phyloP scores from a whole-genome alignment of 495 filamentous ascomycete species.

The Immersiella caudata region DNA sequence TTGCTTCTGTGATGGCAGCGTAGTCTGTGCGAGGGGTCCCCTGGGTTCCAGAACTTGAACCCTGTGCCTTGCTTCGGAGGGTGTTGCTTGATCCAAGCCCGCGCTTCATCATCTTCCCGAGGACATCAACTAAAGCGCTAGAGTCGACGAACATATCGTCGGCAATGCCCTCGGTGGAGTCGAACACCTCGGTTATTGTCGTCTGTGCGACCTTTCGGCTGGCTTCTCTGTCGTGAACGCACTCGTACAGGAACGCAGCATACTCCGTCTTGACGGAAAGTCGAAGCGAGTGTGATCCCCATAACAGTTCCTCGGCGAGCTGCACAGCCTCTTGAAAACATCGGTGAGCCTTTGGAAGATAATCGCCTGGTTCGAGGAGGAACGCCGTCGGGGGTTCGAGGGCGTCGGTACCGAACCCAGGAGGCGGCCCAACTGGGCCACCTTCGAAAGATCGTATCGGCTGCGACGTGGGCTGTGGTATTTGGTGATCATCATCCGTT shows the following conservation, averaged over 20 bases:
- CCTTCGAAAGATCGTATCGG: constrained; percentile 51
- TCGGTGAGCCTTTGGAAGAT: constrained; percentile 75
- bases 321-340: constrained; percentile 78
- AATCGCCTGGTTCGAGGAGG: constrained; percentile 78
- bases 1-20: constrained; percentile 6
- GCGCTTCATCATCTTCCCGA: constrained; percentile 79
- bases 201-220: constrained; percentile 76
- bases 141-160: constrained; percentile 85
- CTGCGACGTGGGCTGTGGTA: constrained; percentile 38
- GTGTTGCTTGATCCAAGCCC: constrained; percentile 49
- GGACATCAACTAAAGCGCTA: constrained; percentile 70
- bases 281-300: constrained; percentile 86
- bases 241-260: constrained; percentile 94
- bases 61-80: constrained; percentile 32
- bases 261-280: constrained; percentile 92
- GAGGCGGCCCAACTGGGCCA: constrained; percentile 53
- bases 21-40: constrained; percentile 29
- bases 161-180: constrained; percentile 85
- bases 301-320: constrained; percentile 73
- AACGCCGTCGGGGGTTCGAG: constrained; percentile 63
- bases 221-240: constrained; percentile 75
- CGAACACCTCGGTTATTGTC: constrained; percentile 89
- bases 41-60: constrained; percentile 34
- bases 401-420: constrained; percentile 52
- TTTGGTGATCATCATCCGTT: constrained; percentile 34